Conservation (phyloP, 1,284 basidiomycete genomes). For the Trichosporon coremiiforme region DNA sequence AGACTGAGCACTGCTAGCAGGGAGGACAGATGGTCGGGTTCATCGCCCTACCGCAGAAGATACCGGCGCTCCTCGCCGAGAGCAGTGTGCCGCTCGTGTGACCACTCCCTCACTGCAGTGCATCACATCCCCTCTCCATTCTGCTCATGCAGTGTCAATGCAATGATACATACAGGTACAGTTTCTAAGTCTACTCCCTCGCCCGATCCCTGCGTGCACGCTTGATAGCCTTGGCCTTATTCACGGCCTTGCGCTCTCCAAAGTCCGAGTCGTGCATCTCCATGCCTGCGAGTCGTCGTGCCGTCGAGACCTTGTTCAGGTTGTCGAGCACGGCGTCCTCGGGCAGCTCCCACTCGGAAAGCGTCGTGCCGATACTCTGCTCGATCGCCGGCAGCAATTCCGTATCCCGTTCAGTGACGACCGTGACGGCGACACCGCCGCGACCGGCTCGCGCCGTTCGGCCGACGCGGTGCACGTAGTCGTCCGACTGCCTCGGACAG, state of each 20-base stretch:
- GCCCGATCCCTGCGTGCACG: conserved; percentile 47
- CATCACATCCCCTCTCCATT: too few species aligned
- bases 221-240: conserved; percentile 56
- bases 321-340: conserved; percentile 83
- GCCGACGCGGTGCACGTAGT: conserved; percentile 66
- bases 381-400: conserved; percentile 82
- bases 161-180: conserved; percentile 5
- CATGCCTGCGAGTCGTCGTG: conserved; percentile 92
- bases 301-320: conserved; percentile 84
- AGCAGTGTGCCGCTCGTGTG: too few species aligned
- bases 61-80: too few species aligned
- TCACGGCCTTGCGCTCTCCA: conserved; percentile 72
- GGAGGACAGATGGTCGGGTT: too few species aligned
- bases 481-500: conserved; percentile 66
- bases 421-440: conserved; percentile 85
- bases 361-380: conserved; percentile 65
- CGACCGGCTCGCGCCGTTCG: conserved; percentile 92
- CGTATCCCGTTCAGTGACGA: conserved; percentile 92
- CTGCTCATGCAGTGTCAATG: neutral
- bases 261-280: conserved; percentile 89
- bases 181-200: conserved; percentile 17
- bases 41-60: too few species aligned
- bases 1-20: too few species aligned
- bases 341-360: conserved; percentile 71
- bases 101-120: too few species aligned